These are phyloP conservation scores for Trametes villosa DNA, from an alignment of 768 basidiomycete species.

Conservation along the genomic window DNA sequence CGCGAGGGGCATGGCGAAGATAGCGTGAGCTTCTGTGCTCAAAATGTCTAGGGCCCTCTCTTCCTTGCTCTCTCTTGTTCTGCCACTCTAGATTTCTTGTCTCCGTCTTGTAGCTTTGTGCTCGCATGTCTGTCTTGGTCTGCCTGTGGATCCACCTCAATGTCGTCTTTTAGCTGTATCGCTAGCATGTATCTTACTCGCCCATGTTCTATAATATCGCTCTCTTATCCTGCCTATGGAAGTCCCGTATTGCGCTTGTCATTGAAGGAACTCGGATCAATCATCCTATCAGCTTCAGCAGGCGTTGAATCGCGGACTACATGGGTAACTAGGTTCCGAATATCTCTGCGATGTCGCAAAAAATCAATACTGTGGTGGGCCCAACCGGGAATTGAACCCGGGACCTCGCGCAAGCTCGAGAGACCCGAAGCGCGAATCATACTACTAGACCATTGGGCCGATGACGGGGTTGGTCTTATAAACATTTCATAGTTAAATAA, in stretches of 20 bases:
- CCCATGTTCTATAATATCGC: background rate
- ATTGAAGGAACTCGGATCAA: no score
- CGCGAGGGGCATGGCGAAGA: background rate
- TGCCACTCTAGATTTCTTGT: background rate
- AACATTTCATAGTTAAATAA: background rate
- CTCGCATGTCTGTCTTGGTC: background rate
- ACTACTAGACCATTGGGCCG: slow-evolving; percentile 20
- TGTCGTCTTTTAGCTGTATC: background rate
- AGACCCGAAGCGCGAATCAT: slow-evolving; percentile 17
- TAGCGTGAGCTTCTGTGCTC: no score
- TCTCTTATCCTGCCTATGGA: no score
- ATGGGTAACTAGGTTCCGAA: background rate
- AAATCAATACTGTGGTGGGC: background rate
- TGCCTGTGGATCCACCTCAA: background rate
- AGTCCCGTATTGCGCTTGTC: no score
- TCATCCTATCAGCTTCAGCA: no score
- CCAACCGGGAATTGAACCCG: slow-evolving; percentile 20
- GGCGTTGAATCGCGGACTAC: background rate
- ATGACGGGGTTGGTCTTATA: background rate
- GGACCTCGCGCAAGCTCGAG: slow-evolving; percentile 12
- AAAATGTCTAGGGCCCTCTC: background rate
- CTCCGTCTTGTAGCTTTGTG: background rate
- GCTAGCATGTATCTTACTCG: background rate
- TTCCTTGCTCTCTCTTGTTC: background rate
- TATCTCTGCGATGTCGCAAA: background rate